Evolutionary conservation across 768 basidiomycete genomes (phyloP), one percentile per base, ranked within the genome.

Genomic region (Russula griseocarnosa): DNA sequence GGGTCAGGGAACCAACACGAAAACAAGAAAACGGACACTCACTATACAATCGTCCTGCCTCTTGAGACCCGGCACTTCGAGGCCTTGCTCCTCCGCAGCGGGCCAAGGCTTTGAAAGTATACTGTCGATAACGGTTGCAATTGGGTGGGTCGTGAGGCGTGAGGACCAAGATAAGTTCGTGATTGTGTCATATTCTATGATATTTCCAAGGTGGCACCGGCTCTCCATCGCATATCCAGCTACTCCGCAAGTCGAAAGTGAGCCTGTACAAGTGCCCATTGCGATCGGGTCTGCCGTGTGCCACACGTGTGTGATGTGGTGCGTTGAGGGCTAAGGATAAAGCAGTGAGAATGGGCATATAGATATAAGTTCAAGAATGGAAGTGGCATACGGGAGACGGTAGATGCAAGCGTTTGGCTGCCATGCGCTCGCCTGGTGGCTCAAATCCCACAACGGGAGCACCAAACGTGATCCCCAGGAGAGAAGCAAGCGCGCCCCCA

Each of bases 211-310:
- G 62, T 56, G 58, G 26, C 58, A 83, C 78, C 78, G 79, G 2
- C 86, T 82, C 75, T 94, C 92, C 74, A 94, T 77, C 0, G 93
- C 96, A 68, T 90, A 95, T 1, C 96, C 95, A 0, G 78, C 92
- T 40, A 91, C 81, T n/a, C 87, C 84, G 73, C 96, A 99, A 0
- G 83, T 75, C 0, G 90, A 94, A 14, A 82, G 77, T 0, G 88
- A 78, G 14, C 92, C 93, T 13, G 78, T 94, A 71, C 92, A 94
- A 0, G 80, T 80, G 3, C 90, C 91, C 83, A 90, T 90, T 2
- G 95, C 82, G 40, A 98, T 91, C 0, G 95, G 95, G 78, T 98
- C 96, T 32, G 88, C 95, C 1, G 90, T 98, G 71, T 98, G 90
- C 70, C 90, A 96, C 9, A 98, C 80, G 70, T 98, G 94, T 0